Evolutionary conservation across 805 yeast species (phyloP).

Genomic region (Clavispora fructus): DNA sequence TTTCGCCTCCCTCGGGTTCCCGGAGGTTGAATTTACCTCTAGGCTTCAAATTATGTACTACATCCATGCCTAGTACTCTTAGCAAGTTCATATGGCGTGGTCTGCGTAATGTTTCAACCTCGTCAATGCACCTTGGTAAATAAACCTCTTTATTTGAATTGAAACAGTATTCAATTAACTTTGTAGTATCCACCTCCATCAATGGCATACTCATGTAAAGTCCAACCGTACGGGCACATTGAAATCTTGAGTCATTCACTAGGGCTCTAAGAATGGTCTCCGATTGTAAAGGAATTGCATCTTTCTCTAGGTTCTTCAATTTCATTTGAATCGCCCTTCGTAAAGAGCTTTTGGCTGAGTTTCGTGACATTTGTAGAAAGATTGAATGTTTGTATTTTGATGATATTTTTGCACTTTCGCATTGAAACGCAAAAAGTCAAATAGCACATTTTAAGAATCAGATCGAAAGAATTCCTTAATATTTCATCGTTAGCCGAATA

Average conservation of each 20-base stretch:
- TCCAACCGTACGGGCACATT: constrained; percentile 47
- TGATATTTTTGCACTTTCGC: no score
- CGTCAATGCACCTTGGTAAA: constrained; percentile 49
- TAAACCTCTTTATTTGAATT: constrained; percentile 46
- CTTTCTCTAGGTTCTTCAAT: constrained; percentile 13
- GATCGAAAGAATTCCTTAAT: no score
- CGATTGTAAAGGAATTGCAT: constrained; percentile 22
- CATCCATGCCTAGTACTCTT: constrained; percentile 35
- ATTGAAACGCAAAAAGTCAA: no score
- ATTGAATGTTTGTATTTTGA: no score
- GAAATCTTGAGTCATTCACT: constrained; percentile 30
- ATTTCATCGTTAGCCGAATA: no score
- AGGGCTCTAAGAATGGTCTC: constrained; percentile 15
- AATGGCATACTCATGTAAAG: constrained; percentile 73
- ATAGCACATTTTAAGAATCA: no score
- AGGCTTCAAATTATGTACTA: constrained; percentile 49
- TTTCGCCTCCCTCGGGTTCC: constrained; percentile 53
- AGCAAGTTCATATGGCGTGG: constrained; percentile 51
- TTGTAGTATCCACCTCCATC: constrained; percentile 61
- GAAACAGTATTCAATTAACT: constrained; percentile 50
- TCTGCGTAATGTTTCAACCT: constrained; percentile 26
- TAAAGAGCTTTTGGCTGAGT: constrained; percentile 19
- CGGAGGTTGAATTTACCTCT: constrained; percentile 60
- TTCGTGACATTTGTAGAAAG: neutral
- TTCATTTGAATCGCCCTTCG: constrained; percentile 21